phyloP scores from a whole-genome alignment of 2,329 filamentous ascomycete genomes.

The Talaromyces sp. region DNA sequence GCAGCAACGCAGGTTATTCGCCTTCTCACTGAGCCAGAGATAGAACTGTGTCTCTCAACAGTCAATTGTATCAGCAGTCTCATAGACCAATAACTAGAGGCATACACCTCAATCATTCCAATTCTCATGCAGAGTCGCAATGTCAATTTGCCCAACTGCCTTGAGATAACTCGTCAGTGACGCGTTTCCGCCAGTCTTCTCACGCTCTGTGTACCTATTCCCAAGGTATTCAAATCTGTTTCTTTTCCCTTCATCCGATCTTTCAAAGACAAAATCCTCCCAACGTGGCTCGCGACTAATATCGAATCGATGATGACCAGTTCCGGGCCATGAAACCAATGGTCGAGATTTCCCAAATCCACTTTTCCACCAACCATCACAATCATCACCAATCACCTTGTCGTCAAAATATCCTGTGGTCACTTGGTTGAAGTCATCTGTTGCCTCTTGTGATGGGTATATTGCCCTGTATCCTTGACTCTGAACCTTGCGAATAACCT shows the following conservation, averaged over 20 bases:
- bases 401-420: conserved; percentile 2
- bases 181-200: background rate
- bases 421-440: conserved; percentile 9
- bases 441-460: conserved; percentile 11
- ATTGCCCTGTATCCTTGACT: conserved; percentile 2
- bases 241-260: background rate
- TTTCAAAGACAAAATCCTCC: conserved; percentile 12
- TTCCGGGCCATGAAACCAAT: conserved; percentile 9
- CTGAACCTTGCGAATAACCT: conserved; percentile 9
- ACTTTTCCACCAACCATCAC: conserved; percentile 11
- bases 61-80: background rate
- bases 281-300: conserved; percentile 9
- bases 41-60: no score
- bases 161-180: conserved; percentile 9
- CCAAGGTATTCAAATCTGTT: conserved; percentile 12
- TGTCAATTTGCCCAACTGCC: conserved; percentile 6
- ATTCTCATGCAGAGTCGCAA: conserved; percentile 10
- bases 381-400: conserved; percentile 3
- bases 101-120: conserved; percentile 4
- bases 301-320: conserved; percentile 9
- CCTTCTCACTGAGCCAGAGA: background rate
- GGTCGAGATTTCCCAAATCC: conserved; percentile 7
- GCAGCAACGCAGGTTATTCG: no score
- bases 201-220: conserved; percentile 10
- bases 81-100: background rate